These are phyloP conservation scores for Zea luxurians DNA, from an alignment of 176 grass and related monocot species.

Conservation along the genomic window DNA sequence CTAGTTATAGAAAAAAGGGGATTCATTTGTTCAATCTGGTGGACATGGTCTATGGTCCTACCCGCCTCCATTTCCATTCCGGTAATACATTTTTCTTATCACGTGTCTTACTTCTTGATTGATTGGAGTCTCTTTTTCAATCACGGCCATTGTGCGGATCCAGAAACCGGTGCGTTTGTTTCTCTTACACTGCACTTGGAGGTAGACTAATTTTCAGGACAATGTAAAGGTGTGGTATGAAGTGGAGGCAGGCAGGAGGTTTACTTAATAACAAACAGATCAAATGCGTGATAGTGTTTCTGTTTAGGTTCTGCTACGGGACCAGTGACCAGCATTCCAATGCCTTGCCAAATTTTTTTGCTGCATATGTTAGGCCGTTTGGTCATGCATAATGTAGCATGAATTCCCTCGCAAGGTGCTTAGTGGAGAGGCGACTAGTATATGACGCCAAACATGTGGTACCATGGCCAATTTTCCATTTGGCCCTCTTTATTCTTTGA, in stretches of 20 bases:
- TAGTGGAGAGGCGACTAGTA: constrained; percentile 13
- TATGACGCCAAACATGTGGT: background rate
- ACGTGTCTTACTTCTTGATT: background rate
- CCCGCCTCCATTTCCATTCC: no score
- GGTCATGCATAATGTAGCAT: background rate
- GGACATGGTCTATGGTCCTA: no score
- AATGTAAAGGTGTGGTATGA: background rate
- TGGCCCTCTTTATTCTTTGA: background rate
- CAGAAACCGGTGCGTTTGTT: background rate
- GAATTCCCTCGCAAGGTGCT: background rate
- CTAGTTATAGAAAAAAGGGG: no score
- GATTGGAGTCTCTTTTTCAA: background rate
- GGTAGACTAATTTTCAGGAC: background rate
- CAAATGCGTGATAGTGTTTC: constrained; percentile 6
- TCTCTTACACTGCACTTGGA: background rate
- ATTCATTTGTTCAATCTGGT: no score
- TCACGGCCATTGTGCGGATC: background rate
- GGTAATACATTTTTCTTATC: background rate
- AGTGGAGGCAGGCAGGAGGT: background rate
- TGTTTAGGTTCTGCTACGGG: constrained; percentile 12
- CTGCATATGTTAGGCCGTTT: constrained; percentile 7
- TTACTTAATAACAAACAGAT: background rate
- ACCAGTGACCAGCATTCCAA: background rate
- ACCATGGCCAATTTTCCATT: background rate
- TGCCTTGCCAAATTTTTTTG: background rate